These are phyloP conservation scores for Irpex sp. DNA, from an alignment of 1,284 basidiomycete species.

Conservation along the genomic window DNA sequence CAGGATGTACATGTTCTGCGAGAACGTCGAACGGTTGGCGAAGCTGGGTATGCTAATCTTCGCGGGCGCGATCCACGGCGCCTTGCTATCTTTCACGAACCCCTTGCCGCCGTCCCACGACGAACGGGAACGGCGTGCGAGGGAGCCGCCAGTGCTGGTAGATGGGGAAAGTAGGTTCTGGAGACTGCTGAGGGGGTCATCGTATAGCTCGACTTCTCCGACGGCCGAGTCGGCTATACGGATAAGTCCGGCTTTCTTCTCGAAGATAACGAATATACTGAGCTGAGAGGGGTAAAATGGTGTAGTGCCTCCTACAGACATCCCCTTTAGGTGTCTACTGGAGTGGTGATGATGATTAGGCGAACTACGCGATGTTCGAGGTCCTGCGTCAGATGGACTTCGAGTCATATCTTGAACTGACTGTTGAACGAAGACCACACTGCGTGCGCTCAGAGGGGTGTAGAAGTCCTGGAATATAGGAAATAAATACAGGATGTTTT, in stretches of 20 bases:
- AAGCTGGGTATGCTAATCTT: slow-evolving; percentile 44
- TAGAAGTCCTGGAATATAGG: slow-evolving; percentile 67
- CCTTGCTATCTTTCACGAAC: slow-evolving; percentile 39
- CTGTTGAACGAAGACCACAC: slow-evolving; percentile 68
- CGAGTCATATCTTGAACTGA: slow-evolving; percentile 49
- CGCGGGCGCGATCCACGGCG: slow-evolving; percentile 53
- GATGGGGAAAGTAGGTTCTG: slow-evolving; percentile 15
- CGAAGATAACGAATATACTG: slow-evolving; percentile 74
- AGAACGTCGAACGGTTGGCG: slow-evolving; percentile 20
- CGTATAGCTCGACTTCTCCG: slow-evolving; percentile 67
- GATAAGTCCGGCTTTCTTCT: slow-evolving; percentile 79
- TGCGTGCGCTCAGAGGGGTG: slow-evolving; percentile 61
- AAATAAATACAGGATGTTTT: not conserved
- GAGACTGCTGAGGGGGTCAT: slow-evolving; percentile 32
- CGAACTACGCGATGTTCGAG: slow-evolving; percentile 8
- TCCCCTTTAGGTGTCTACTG: slow-evolving; percentile 22
- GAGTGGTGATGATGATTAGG: slow-evolving; percentile 4
- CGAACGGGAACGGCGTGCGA: slow-evolving; percentile 41
- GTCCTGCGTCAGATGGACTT: slow-evolving; percentile 38
- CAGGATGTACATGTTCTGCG: slow-evolving; percentile 52
- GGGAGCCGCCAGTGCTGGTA: slow-evolving; percentile 20
- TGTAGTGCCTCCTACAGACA: slow-evolving; percentile 26
- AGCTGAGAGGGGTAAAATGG: slow-evolving; percentile 61
- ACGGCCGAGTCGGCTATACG: slow-evolving; percentile 75
- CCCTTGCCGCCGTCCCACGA: slow-evolving; percentile 47